These are phyloP conservation scores for Skeletonema potamos DNA, from an alignment of 108 stramenopile species.

Conservation along the genomic window DNA sequence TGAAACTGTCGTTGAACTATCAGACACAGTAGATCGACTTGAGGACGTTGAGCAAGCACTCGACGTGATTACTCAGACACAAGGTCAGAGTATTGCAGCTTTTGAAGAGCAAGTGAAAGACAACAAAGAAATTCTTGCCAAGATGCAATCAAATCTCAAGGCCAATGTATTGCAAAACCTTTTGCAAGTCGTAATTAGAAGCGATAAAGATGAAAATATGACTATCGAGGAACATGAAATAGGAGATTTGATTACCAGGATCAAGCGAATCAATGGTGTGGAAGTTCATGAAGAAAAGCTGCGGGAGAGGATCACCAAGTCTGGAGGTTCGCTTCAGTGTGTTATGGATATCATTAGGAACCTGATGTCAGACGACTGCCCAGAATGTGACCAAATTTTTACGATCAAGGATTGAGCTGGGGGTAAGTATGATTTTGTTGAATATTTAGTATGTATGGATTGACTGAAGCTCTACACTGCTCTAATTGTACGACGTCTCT, in stretches of 20 bases:
- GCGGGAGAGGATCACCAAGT: constrained; percentile 6
- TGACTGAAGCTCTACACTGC: neutral
- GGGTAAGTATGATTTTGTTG: neutral
- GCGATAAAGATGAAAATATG: constrained; percentile 48
- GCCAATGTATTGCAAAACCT: constrained; percentile 53
- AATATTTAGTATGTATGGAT: neutral
- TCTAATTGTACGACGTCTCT: neutral
- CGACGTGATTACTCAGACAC: constrained; percentile 44
- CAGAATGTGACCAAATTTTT: constrained; percentile 16
- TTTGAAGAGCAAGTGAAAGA: constrained; percentile 50
- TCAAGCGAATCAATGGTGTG: constrained; percentile 51
- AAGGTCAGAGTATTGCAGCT: constrained; percentile 41
- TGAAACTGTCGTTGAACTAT: constrained; percentile 39
- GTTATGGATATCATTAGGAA: constrained; percentile 21
- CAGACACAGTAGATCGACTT: constrained; percentile 40
- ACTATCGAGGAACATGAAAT: constrained; percentile 54
- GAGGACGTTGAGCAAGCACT: constrained; percentile 43
- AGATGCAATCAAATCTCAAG: constrained; percentile 52
- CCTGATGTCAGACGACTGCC: constrained; percentile 8
- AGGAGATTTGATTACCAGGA: constrained; percentile 33
- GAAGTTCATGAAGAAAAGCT: constrained; percentile 41
- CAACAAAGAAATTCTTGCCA: constrained; percentile 46
- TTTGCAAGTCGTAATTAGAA: constrained; percentile 49
- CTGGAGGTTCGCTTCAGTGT: constrained; percentile 6
- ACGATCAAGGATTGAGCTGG: constrained; percentile 7